Evolutionary conservation across 148 eudicot genomes (phyloP).

Genomic region (Beta vulgaris): DNA sequence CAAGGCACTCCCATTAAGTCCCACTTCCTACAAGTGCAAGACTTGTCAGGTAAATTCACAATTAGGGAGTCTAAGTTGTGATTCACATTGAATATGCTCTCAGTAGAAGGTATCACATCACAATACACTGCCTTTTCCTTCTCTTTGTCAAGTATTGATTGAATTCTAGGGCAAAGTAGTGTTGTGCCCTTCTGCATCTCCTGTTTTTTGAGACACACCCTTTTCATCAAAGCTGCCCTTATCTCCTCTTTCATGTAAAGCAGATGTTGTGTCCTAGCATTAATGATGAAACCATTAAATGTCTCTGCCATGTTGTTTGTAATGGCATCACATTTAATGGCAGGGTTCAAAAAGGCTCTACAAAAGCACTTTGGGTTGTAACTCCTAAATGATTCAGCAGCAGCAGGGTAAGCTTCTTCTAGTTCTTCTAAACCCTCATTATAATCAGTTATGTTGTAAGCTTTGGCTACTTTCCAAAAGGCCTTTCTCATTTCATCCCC

Average conservation of each 20-base stretch:
- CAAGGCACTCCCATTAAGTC: background rate
- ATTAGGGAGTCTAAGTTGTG: background rate
- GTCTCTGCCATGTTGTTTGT: too few relatives aligned
- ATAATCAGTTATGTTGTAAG: background rate
- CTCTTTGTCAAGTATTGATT: background rate
- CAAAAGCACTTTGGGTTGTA: background rate
- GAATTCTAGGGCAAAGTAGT: background rate
- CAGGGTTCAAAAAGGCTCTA: background rate
- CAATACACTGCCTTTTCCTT: background rate
- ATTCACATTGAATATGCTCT: background rate
- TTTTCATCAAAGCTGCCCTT: too few relatives aligned
- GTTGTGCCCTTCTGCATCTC: background rate
- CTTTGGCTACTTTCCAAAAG: background rate
- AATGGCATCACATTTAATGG: too few relatives aligned
- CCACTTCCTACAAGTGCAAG: background rate
- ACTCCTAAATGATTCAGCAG: background rate
- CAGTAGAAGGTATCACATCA: background rate
- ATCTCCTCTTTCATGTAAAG: background rate
- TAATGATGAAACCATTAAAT: background rate
- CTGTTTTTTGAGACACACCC: too few relatives aligned
- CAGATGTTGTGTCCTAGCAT: background rate
- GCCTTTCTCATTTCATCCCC: constrained; percentile 3
- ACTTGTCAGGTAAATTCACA: too few relatives aligned
- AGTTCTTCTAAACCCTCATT: background rate
- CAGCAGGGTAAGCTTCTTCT: background rate